phyloP scores from a whole-genome alignment of 805 yeast genomes.

The Brettanomyces nanus region DNA sequence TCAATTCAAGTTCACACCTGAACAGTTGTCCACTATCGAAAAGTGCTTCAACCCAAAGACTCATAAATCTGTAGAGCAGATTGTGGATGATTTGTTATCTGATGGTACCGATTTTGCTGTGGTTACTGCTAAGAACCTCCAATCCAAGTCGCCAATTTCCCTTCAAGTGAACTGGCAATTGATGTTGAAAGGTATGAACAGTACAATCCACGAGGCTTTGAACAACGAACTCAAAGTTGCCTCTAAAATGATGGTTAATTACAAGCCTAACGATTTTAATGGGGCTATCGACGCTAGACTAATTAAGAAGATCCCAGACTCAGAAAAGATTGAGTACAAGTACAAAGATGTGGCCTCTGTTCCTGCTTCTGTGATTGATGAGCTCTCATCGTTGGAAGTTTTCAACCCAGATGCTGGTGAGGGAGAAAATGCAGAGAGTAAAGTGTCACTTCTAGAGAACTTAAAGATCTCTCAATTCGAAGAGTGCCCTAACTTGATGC shows the following conservation, averaged over 20 bases:
- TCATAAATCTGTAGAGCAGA: conserved; percentile 40
- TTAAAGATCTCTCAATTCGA: conserved; percentile 34
- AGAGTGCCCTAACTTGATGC: conserved; percentile 26
- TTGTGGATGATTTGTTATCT: conserved; percentile 41
- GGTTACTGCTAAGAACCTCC: conserved; percentile 45
- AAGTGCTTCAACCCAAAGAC: conserved; percentile 45
- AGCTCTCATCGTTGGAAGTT: conserved; percentile 25
- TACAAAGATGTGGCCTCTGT: conserved; percentile 57
- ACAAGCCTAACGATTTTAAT: conserved; percentile 38
- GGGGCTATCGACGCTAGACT: conserved; percentile 46
- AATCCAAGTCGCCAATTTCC: conserved; percentile 69
- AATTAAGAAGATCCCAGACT: conserved; percentile 32
- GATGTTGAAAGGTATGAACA: conserved; percentile 49
- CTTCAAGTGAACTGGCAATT: conserved; percentile 64
- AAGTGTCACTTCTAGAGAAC: conserved; percentile 17
- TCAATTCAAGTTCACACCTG: conserved; percentile 47
- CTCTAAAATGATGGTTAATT: conserved; percentile 56
- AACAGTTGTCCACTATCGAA: conserved; percentile 59
- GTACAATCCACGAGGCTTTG: conserved; percentile 58
- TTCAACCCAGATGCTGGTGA: conserved; percentile 17
- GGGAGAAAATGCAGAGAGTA: conserved; percentile 12
- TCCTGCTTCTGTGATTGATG: conserved; percentile 52
- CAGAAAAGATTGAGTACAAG: conserved; percentile 10
- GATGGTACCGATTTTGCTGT: conserved; percentile 63
- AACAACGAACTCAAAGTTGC: conserved; percentile 71